Evolutionary conservation across 73 alveolate species (phyloP).

Genomic region (Paramecium octaurelia): DNA sequence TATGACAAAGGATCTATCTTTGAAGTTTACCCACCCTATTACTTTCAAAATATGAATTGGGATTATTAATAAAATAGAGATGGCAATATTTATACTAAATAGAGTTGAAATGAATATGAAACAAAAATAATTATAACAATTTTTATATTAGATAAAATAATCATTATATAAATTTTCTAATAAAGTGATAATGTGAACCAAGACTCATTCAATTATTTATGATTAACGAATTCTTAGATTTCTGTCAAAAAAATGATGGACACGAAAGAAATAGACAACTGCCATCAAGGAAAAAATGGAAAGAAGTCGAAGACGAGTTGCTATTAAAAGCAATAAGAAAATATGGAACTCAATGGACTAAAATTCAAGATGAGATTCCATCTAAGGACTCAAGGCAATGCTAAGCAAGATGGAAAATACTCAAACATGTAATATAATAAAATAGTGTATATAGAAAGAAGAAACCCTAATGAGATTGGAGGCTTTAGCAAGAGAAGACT

Average conservation of each 20-base stretch:
- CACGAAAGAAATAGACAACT: neutral
- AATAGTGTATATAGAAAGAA: neutral
- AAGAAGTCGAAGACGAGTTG: neutral
- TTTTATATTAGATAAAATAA: neutral
- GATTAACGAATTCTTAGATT: neutral
- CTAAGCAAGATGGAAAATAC: slow-evolving; percentile 3
- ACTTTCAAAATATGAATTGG: neutral
- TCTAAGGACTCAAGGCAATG: neutral
- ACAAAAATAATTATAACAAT: neutral
- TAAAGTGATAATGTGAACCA: neutral
- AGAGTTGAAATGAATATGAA: neutral
- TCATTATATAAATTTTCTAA: neutral
- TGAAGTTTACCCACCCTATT: neutral
- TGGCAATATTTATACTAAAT: neutral
- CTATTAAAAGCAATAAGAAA: neutral
- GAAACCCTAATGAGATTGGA: neutral
- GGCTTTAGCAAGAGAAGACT: neutral
- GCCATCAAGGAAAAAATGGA: neutral
- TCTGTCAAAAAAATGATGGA: neutral
- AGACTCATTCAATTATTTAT: neutral
- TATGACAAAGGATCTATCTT: too few species aligned
- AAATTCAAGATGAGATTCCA: neutral
- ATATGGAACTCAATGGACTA: slow-evolving; percentile 7
- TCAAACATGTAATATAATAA: neutral
- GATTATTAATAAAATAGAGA: neutral